Base-by-base conservation (phyloP, 2,329 filamentous ascomycete species). In the Exophiala aquamarina region DNA sequence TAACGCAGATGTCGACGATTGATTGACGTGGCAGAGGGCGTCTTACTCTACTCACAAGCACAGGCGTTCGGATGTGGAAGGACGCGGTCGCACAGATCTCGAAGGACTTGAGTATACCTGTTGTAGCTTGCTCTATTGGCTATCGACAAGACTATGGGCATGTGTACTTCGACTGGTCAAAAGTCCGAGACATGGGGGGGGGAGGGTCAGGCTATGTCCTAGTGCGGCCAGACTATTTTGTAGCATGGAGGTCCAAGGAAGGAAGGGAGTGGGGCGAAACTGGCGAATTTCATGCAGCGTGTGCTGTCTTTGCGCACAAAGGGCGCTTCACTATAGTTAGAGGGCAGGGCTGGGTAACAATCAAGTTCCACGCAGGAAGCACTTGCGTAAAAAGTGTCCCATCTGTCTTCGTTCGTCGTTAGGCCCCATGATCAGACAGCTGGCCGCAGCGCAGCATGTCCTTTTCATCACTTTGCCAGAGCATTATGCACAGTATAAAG, bases 61-160 rank as follows among this genome's bases (percentile, higher is more conserved):
- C 77, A 14, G 78, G 79, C 1, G 80, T 80, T 0, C 65, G 70
- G 2, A 61, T 49, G 1, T 84, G 81, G 81, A 75, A 71, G 44
- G 39, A 50, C 1, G 79, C 79, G 1, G 78, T 75, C 0, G 44
- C 47, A 3, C 58, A 55, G 2, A 70, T 76, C 3, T 51, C 60
- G 0, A 52, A 61, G 10, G 52, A 61, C 3, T 55, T 78, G 0
- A 71, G 69, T 0, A 60, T 84, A 0, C 61, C 67, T 4, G 66
- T 85, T 17, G 68, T 66, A 2, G 68, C 65, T 1, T 73, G 77
- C 49, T 70, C 69, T 2, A 78, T 85, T 50, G 82, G 82, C 0
- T 79, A 70, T 62, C 64, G 70, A 14, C 74, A 78, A 50, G 79
- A 84, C 45, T 84, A 72, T 49, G 75, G 82, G 58, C 82, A 84